phyloP scores from a whole-genome alignment of 805 yeast species.

The Teunomyces tritomae region DNA sequence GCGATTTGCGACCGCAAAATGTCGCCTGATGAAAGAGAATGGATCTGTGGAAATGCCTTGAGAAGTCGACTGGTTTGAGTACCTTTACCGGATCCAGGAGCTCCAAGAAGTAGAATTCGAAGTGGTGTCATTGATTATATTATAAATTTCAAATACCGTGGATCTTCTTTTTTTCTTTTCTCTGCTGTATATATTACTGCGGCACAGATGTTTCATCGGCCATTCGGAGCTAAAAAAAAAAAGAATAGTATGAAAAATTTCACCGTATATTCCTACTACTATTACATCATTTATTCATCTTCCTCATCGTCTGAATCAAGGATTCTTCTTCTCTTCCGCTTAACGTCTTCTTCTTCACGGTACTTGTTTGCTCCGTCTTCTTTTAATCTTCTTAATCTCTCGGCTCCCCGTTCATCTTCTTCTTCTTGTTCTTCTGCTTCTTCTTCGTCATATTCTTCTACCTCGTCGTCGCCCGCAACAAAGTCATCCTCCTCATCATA shows the following conservation, averaged over 20 bases:
- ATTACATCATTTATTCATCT: constrained; percentile 24
- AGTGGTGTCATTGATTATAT: constrained; percentile 36
- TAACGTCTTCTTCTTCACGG: constrained; percentile 32
- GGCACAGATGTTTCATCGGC: background rate
- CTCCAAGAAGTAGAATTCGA: constrained; percentile 76
- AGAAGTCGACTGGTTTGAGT: constrained; percentile 73
- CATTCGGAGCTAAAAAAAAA: no score
- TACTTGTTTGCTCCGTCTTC: constrained; percentile 55
- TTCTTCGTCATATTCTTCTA: constrained; percentile 39
- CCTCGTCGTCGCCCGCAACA: constrained; percentile 43
- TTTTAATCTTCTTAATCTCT: constrained; percentile 54
- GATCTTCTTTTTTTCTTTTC: background rate
- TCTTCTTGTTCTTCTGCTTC: constrained; percentile 47
- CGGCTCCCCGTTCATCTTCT: constrained; percentile 56
- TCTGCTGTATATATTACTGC: background rate
- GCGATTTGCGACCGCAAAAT: constrained; percentile 68
- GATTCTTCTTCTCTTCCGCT: constrained; percentile 47
- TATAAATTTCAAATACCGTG: background rate
- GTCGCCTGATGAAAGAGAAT: constrained; percentile 81
- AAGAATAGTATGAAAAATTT: background rate
- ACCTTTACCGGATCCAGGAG: constrained; percentile 96
- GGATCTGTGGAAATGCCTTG: constrained; percentile 49
- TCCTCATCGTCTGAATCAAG: constrained; percentile 50
- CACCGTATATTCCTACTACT: background rate
- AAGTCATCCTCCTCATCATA: constrained; percentile 43